phyloP scores from a whole-genome alignment of 1,284 basidiomycete genomes.

The Malassezia obtusa region DNA sequence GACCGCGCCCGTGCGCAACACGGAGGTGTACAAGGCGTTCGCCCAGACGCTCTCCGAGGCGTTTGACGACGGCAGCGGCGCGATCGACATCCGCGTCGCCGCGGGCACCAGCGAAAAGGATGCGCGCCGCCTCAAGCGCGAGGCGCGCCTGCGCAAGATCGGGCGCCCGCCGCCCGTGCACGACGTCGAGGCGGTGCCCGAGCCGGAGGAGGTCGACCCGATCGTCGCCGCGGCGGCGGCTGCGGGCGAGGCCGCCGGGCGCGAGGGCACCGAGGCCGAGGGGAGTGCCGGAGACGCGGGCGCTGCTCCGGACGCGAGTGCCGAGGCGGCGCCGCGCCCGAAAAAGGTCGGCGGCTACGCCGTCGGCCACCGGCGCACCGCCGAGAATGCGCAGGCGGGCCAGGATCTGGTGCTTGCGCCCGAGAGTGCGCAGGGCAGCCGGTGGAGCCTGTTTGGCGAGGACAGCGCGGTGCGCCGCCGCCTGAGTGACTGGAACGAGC shows the following conservation, averaged over 20 bases:
- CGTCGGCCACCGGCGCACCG: slow-evolving; percentile 20
- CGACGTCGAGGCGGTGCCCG: slow-evolving; percentile 28
- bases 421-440: slow-evolving; percentile 29
- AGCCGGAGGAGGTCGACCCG: slow-evolving; percentile 14
- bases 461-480: slow-evolving; percentile 33
- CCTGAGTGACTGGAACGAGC: slow-evolving; percentile 23
- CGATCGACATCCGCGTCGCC: slow-evolving; percentile 50
- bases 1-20: slow-evolving; percentile 65
- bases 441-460: slow-evolving; percentile 33
- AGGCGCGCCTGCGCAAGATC: slow-evolving; percentile 41
- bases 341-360: slow-evolving; percentile 33
- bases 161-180: slow-evolving; percentile 32
- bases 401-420: slow-evolving; percentile 33
- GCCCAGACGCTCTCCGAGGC: slow-evolving; percentile 82
- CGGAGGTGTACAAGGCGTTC: slow-evolving; percentile 83
- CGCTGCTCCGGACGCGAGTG: background rate
- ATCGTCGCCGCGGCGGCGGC: slow-evolving; percentile 28
- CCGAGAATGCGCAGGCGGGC: slow-evolving; percentile 26
- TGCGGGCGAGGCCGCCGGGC: slow-evolving; percentile 23
- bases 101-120: slow-evolving; percentile 63
- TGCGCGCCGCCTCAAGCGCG: slow-evolving; percentile 50
- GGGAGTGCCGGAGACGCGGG: slow-evolving; percentile 7
- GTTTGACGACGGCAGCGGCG: slow-evolving; percentile 81
- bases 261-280: slow-evolving; percentile 5
- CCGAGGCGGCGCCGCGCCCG: background rate